A percentile compares a stretch with the other conserved stretches of the same genome.
Evolutionary conservation across 768 basidiomycete genomes (phyloP).

Genomic region (Agrocybe praecox): DNA sequence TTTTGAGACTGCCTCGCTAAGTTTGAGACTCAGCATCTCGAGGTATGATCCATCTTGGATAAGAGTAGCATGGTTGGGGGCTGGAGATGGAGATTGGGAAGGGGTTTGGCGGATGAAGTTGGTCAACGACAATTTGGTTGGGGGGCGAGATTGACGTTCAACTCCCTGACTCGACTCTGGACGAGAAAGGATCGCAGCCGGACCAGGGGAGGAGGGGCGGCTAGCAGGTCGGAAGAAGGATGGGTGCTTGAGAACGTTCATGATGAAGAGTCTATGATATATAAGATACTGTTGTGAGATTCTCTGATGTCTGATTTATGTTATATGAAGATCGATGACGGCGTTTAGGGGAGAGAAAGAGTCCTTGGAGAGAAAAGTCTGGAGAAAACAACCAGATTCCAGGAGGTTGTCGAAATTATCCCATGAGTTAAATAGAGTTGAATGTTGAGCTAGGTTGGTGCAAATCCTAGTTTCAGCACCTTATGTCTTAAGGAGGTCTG

Average conservation of each 20-base stretch:
- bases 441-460: slow-evolving; percentile 17
- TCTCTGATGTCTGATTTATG: slow-evolving; percentile 9
- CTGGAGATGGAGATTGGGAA: slow-evolving; percentile 35
- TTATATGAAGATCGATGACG: slow-evolving; percentile 12
- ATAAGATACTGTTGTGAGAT: slow-evolving; percentile 5
- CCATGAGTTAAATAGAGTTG: slow-evolving; percentile 45
- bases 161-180: slow-evolving; percentile 37
- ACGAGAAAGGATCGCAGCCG: slow-evolving; percentile 34
- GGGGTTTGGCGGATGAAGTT: slow-evolving; percentile 61
- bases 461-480: slow-evolving; percentile 18
- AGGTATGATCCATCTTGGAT: slow-evolving; percentile 82
- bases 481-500: slow-evolving; percentile 70
- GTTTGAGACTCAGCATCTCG: slow-evolving; percentile 72
- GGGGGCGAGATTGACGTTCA: slow-evolving; percentile 53
- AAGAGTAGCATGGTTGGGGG: slow-evolving; percentile 43
- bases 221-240: slow-evolving; percentile 67
- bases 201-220: slow-evolving; percentile 64
- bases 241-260: slow-evolving; percentile 69
- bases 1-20: slow-evolving; percentile 82
- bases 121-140: slow-evolving; percentile 60
- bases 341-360: slow-evolving; percentile 24
- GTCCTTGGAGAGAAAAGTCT: slow-evolving; percentile 21
- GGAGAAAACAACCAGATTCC: slow-evolving; percentile 44
- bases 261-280: slow-evolving; percentile 34
- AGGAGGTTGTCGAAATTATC: slow-evolving; percentile 43